Evolutionary conservation across 1,139 yeast species (phyloP).

Genomic region (Spencermartinsiella ligniputridi): DNA sequence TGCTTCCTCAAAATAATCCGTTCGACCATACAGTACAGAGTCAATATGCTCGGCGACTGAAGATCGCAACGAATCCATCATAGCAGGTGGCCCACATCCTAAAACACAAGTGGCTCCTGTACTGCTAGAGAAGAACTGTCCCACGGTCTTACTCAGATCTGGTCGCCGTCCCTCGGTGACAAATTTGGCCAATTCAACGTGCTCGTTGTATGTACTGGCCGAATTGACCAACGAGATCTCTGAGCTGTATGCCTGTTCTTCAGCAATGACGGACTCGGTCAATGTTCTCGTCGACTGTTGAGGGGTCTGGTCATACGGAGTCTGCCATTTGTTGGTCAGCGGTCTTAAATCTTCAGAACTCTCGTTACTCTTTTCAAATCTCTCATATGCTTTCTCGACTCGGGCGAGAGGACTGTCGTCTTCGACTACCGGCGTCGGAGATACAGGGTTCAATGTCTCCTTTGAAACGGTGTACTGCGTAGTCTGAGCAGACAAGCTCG

Average conservation of each 20-base stretch:
- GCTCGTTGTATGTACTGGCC: not conserved
- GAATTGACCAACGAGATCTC: not conserved
- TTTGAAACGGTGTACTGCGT: not conserved
- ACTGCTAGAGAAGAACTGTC: conserved; percentile 23
- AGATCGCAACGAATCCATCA: conserved; percentile 35
- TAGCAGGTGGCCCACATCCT: conserved; percentile 37
- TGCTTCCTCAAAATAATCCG: conserved; percentile 38
- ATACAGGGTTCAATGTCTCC: not conserved
- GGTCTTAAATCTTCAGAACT: not conserved
- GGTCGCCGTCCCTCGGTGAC: conserved; percentile 24
- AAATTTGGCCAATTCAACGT: not conserved
- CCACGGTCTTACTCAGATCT: conserved; percentile 21
- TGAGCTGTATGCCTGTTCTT: not conserved
- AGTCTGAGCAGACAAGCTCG: not conserved
- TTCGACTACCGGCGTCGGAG: not conserved
- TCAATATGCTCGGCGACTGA: conserved; percentile 28
- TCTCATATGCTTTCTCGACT: not conserved
- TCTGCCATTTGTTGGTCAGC: not conserved
- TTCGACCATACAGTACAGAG: conserved; percentile 30
- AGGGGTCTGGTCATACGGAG: not conserved
- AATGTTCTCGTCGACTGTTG: not conserved
- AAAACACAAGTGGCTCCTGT: conserved; percentile 33
- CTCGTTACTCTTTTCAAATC: not conserved
- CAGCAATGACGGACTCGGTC: not conserved
- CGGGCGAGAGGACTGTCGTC: not conserved